Conservation (phyloP, 2,329 filamentous ascomycete genomes). For the Stagonosporopsis vannaccii region DNA sequence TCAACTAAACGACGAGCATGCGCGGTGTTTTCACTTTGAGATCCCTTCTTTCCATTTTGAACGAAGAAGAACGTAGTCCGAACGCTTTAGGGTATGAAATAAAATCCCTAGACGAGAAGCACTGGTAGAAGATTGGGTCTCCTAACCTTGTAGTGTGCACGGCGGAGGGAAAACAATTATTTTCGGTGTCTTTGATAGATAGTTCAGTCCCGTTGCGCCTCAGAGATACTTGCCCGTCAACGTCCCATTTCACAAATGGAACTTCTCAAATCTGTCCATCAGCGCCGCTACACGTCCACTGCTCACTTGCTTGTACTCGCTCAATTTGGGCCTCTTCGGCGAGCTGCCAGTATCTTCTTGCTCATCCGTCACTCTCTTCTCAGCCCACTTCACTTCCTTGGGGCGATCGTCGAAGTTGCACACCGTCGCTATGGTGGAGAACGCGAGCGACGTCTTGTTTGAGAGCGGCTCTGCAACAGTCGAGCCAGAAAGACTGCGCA, state of each 20-base stretch:
- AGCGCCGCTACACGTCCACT: slow-evolving; percentile 12
- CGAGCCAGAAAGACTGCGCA: slow-evolving; percentile 10
- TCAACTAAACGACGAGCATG: too few species aligned
- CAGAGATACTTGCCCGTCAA: not conserved
- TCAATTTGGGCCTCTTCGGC: slow-evolving; percentile 5
- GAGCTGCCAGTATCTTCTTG: not conserved
- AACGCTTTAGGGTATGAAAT: too few species aligned
- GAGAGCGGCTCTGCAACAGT: not conserved
- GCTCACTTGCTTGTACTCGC: slow-evolving; percentile 6
- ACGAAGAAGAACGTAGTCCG: too few species aligned
- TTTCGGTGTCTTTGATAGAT: too few species aligned
- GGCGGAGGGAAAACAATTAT: too few species aligned
- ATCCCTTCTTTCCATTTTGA: too few species aligned
- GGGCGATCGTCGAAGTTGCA: not conserved
- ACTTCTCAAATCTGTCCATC: slow-evolving; percentile 13
- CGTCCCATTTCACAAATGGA: slow-evolving; percentile 1
- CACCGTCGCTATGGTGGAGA: not conserved
- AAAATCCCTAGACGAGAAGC: too few species aligned
- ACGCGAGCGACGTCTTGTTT: not conserved
- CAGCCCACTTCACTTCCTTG: not conserved
- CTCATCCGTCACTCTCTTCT: slow-evolving; percentile 5
- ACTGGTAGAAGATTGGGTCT: too few species aligned
- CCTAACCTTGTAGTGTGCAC: too few species aligned
- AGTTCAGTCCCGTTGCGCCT: too few species aligned
- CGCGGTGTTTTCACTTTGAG: too few species aligned